These are phyloP conservation scores for Sporothrix luriei DNA, from an alignment of 2,329 filamentous ascomycete species.

Conservation along the genomic window DNA sequence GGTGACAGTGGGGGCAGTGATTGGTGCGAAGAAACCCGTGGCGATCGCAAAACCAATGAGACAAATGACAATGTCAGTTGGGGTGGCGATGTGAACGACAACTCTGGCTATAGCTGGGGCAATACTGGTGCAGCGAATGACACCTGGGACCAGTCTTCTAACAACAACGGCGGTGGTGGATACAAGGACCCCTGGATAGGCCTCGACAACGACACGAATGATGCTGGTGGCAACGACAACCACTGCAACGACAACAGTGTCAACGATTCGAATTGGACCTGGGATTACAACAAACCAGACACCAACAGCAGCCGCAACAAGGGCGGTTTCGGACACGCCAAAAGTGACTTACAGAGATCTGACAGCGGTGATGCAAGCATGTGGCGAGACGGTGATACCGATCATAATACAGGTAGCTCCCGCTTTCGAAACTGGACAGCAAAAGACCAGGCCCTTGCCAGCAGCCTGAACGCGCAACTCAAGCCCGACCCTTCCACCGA, in stretches of 20 bases:
- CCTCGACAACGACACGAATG: neutral
- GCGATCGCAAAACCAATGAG: neutral
- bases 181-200: slow-evolving; percentile 29
- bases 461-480: neutral
- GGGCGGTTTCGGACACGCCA: neutral
- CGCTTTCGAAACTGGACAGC: slow-evolving; percentile 10
- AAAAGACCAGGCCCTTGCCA: slow-evolving; percentile 5
- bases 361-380: neutral
- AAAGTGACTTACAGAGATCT: neutral
- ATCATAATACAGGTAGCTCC: neutral
- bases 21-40: neutral
- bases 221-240: neutral
- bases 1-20: neutral
- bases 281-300: neutral
- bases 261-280: neutral
- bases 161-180: neutral
- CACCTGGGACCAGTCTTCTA: neutral
- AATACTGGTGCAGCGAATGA: neutral
- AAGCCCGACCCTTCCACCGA: slow-evolving; percentile 8
- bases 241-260: neutral
- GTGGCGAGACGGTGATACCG: neutral
- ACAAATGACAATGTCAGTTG: slow-evolving; percentile 5
- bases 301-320: neutral
- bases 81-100: neutral
- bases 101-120: neutral